phyloP scores from a whole-genome alignment of 1,284 basidiomycete genomes.

The Cryptococcus sp. region DNA sequence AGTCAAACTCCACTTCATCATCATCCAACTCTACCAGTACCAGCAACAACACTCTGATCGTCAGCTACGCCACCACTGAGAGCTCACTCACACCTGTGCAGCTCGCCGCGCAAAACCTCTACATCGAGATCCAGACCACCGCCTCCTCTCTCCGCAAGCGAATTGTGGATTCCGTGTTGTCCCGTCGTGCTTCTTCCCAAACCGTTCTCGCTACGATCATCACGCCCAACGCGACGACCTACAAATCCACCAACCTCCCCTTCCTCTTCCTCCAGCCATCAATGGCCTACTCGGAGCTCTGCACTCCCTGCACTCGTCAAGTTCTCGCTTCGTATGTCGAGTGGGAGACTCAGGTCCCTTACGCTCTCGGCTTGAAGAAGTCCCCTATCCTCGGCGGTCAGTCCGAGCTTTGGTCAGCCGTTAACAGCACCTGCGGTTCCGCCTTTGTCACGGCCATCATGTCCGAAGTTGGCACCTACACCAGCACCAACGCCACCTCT shows the following conservation, averaged over 20 bases:
- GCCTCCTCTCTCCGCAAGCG: slow-evolving; percentile 33
- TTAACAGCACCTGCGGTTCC: slow-evolving; percentile 57
- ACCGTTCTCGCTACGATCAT: slow-evolving; percentile 45
- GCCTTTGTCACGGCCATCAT: slow-evolving; percentile 49
- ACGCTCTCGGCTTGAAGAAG: slow-evolving; percentile 68
- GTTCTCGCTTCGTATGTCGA: slow-evolving; percentile 72
- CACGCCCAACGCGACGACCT: slow-evolving; percentile 69
- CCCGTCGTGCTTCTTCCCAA: slow-evolving; percentile 23
- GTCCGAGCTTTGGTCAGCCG: slow-evolving; percentile 63
- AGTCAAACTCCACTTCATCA: slow-evolving; percentile 21
- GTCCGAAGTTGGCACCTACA: slow-evolving; percentile 41
- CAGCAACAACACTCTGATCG: slow-evolving; percentile 24
- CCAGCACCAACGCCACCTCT: slow-evolving; percentile 24
- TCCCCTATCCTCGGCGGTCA: slow-evolving; percentile 70
- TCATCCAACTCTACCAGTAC: slow-evolving; percentile 23
- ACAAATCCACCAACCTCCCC: slow-evolving; percentile 64
- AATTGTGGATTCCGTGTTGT: slow-evolving; percentile 26
- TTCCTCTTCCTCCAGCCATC: slow-evolving; percentile 73
- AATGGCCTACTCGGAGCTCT: slow-evolving; percentile 61
- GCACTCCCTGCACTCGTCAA: slow-evolving; percentile 75
- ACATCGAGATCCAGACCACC: slow-evolving; percentile 31
- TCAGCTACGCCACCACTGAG: slow-evolving; percentile 18
- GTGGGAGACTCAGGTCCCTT: slow-evolving; percentile 69
- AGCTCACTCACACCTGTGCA: slow-evolving; percentile 28
- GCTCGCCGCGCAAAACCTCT: slow-evolving; percentile 45